Evolutionary conservation across 306 rosid species (phyloP), one percentile per base, ranked within the genome.

Genomic region (Quercus bicolor): DNA sequence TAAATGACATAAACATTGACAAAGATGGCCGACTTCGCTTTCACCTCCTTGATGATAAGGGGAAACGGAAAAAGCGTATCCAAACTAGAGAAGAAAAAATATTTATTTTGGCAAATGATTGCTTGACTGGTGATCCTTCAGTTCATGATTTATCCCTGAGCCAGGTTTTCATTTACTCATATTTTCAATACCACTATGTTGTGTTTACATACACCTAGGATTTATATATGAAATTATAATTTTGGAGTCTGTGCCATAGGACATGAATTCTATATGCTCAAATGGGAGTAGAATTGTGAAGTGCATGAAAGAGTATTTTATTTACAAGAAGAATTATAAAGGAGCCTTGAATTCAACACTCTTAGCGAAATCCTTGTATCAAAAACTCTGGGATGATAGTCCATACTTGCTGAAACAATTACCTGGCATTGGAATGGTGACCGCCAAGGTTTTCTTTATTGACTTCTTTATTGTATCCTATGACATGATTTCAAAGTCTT

Each of bases 391-490:
- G 98, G 98, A 92, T 85, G 96, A 91, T 52, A 95, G 98, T 81
- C 91, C 92, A 18, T 95, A 88, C 84, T 85, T 89, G 85, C 85
- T 95, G 91, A 95, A 91, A 86, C 98, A 95, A 78, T 84, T 95
- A 82, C 98, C 98, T 56, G 98, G 98, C 80, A 95, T 95, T 77
- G 98, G 98, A 78, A 89, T 95, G 96, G 97, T 95, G 82, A 95
- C 98, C 31, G 98, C 98, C 5, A 95, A 95, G 95, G 98, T 91
- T 55, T 77, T 66, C 54, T 84, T 31, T 19, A 16, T 72, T 29
- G 56, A 80, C 77, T 59, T 53, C 52, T 64, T 77, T 34, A 40
- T 66, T 81, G 24, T 78, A 68, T 79, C 53, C 48, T 69, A 68
- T 68, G 26, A 68, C 16, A 24, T 73, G 34, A 43, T 75, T 70